Evolutionary conservation across 106 monocot genomes (phyloP).

Genomic region (Acorus gramineus): DNA sequence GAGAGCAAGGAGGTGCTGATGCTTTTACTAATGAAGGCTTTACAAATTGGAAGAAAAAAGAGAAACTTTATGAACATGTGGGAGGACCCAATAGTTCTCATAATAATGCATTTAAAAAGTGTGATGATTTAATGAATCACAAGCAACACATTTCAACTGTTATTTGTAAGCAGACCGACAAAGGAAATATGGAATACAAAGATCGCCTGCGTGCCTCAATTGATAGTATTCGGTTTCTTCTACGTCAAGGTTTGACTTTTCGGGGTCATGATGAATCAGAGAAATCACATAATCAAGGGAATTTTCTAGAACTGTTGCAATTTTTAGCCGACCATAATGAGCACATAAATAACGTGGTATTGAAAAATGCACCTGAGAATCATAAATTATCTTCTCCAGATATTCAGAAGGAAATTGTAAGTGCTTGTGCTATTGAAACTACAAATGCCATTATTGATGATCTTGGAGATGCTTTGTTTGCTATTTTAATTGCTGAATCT

Average conservation of each 20-base stretch:
- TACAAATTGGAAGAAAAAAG: background rate
- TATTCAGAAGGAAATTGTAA: constrained; percentile 13
- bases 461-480: constrained; percentile 9
- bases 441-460: constrained; percentile 5
- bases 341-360: background rate
- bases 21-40: background rate
- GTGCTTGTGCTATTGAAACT: constrained; percentile 6
- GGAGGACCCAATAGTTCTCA: too few relatives aligned
- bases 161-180: background rate
- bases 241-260: too few relatives aligned
- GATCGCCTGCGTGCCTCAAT: background rate
- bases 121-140: constrained; percentile 6
- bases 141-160: background rate
- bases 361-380: background rate
- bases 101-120: background rate
- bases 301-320: too few relatives aligned
- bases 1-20: background rate
- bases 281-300: too few relatives aligned
- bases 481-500: constrained; percentile 13
- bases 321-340: too few relatives aligned
- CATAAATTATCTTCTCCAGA: background rate
- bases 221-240: too few relatives aligned
- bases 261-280: too few relatives aligned
- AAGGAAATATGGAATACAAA: background rate
- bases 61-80: too few relatives aligned